Conservation (phyloP, 768 basidiomycete genomes). For the Mrakia hoshinonis region DNA sequence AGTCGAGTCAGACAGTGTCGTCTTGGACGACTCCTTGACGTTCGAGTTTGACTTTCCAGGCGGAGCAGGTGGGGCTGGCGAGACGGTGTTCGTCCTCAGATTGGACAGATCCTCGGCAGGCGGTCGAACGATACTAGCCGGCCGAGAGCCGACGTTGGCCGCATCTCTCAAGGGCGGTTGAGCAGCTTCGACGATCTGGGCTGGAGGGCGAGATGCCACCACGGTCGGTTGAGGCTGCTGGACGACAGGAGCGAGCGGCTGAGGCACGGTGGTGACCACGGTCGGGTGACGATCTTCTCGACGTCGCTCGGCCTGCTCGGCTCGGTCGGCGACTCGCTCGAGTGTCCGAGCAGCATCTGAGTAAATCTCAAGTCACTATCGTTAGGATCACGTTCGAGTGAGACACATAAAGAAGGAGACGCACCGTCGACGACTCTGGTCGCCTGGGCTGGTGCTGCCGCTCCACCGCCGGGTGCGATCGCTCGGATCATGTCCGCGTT, state of each 20-base stretch:
- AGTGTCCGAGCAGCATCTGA: too few relatives aligned
- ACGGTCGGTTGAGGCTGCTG: not conserved
- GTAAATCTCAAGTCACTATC: too few relatives aligned
- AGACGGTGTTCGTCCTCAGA: too few relatives aligned
- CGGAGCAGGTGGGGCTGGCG: not conserved
- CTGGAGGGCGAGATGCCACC: not conserved
- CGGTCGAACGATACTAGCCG: too few relatives aligned
- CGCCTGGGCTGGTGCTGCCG: not conserved
- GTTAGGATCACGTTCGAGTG: too few relatives aligned
- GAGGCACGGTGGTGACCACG: not conserved
- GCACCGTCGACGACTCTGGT: not conserved
- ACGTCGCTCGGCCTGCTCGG: too few relatives aligned
- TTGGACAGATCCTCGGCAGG: too few relatives aligned
- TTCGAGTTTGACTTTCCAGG: not conserved
- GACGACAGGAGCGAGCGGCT: not conserved
- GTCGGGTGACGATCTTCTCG: too few relatives aligned
- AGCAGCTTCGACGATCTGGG: not conserved
- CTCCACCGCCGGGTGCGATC: not conserved
- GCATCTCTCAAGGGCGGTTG: not conserved
- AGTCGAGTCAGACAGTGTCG: not conserved
- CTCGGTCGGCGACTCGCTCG: too few relatives aligned
- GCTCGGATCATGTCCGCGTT: slow-evolving; percentile 11
- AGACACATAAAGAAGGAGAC: too few relatives aligned
- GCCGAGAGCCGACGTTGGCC: not conserved
- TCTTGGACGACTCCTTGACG: not conserved